These are phyloP conservation scores for Entomortierella lignicola DNA, from an alignment of 192 early-diverging fungal genomes.

Conservation along the genomic window DNA sequence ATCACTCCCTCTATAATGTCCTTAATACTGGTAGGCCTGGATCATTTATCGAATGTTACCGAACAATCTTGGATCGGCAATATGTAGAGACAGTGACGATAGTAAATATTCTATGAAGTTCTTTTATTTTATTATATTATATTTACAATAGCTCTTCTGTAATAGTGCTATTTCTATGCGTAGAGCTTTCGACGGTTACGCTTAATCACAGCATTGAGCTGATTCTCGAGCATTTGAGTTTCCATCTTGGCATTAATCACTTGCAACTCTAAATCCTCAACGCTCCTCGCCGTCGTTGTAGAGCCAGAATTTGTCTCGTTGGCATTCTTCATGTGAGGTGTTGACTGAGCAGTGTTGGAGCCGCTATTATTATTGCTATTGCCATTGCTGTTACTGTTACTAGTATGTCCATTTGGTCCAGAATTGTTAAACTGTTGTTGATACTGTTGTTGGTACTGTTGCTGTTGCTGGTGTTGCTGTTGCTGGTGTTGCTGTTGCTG, in stretches of 20 bases:
- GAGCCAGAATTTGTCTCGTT: background rate
- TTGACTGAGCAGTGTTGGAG: conserved; percentile 19
- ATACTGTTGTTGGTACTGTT: conserved; percentile 12
- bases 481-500: conserved; percentile 8
- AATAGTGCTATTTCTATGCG: conserved; percentile 5
- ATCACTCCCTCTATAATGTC: too few relatives aligned
- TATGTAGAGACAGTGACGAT: too few relatives aligned
- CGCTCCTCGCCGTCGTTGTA: conserved; percentile 17
- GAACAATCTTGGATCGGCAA: too few relatives aligned
- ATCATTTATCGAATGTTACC: too few relatives aligned
- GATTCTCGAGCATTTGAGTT: conserved; percentile 51
- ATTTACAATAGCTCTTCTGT: background rate
- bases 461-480: conserved; percentile 14
- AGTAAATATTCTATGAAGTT: background rate
- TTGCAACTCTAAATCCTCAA: conserved; percentile 43
- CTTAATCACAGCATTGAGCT: conserved; percentile 46
- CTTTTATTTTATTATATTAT: background rate
- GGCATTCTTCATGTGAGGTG: conserved; percentile 1
- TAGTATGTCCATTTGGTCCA: background rate
- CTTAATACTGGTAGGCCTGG: too few relatives aligned
- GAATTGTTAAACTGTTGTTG: conserved; percentile 4
- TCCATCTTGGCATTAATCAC: conserved; percentile 55
- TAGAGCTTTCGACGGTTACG: conserved; percentile 46
- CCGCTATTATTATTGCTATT: conserved; percentile 15
- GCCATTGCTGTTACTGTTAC: conserved; percentile 1